Percentiles rank a stretch among this genome's conserved stretches.
phyloP scores from a whole-genome alignment of 345 rosid genomes.

The Ceriops zippeliana region DNA sequence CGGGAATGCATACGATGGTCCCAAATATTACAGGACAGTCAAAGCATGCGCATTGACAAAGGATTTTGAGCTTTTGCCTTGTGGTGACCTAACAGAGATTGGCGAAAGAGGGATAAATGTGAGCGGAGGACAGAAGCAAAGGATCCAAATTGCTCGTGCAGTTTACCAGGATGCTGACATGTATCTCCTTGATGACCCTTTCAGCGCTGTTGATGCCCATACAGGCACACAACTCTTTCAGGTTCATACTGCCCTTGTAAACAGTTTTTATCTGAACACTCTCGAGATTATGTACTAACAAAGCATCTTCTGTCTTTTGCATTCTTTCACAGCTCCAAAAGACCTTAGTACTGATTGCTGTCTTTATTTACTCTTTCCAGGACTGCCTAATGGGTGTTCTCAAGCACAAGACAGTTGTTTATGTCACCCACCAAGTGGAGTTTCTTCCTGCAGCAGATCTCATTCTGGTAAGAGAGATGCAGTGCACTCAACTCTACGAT shows the following conservation, averaged over 20 bases:
- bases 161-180: constrained; percentile 90
- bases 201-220: constrained; percentile 97
- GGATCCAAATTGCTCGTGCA: constrained; percentile 92
- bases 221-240: constrained; percentile 84
- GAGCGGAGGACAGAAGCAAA: constrained; percentile 98
- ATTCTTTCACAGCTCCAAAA: not conserved
- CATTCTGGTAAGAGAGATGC: constrained; percentile 60
- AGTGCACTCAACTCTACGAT: not conserved
- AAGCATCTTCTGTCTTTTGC: too few relatives aligned
- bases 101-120: constrained; percentile 96
- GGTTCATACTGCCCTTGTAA: constrained; percentile 27
- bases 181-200: constrained; percentile 87
- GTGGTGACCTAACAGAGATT: constrained; percentile 81
- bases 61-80: constrained; percentile 77
- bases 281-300: too few relatives aligned
- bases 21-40: constrained; percentile 57
- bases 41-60: constrained; percentile 74
- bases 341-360: not conserved
- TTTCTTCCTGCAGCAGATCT: constrained; percentile 92
- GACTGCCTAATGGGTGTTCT: constrained; percentile 87
- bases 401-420: constrained; percentile 67
- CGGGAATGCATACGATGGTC: constrained; percentile 53
- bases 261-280: too few relatives aligned
- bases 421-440: constrained; percentile 96
- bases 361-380: constrained; percentile 31